Conservation (phyloP, 768 basidiomycete genomes). For the Lactifluus pinguis region DNA sequence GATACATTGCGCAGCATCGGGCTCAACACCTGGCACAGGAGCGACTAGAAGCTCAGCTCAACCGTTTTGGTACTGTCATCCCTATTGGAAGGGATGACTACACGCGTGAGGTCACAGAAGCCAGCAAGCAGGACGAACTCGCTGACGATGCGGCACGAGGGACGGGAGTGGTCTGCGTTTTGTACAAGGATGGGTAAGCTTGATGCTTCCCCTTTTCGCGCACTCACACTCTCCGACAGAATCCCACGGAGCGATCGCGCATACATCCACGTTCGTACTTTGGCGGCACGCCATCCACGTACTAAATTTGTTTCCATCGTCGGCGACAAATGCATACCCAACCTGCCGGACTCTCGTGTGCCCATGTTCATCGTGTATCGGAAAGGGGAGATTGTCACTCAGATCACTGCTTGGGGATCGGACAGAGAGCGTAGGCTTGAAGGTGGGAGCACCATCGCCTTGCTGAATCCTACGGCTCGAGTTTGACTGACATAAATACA, state of each 20-base stretch:
- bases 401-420: conserved; percentile 77
- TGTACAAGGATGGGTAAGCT: conserved; percentile 91
- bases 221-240: conserved; percentile 31
- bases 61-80: conserved; percentile 75
- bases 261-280: conserved; percentile 51
- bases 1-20: conserved; percentile 58
- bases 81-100: conserved; percentile 92
- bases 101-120: conserved; percentile 90
- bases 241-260: conserved; percentile 75
- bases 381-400: conserved; percentile 82
- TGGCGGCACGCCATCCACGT: conserved; percentile 79
- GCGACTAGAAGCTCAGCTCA: conserved; percentile 43
- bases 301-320: conserved; percentile 96
- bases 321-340: conserved; percentile 91
- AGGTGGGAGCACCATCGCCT: conserved; percentile 39
- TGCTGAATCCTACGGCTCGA: not conserved
- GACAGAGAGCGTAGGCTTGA: conserved; percentile 67
- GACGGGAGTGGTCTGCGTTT: conserved; percentile 87
- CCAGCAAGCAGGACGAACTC: conserved; percentile 61
- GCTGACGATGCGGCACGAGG: conserved; percentile 60
- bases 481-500: conserved; percentile 22
- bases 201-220: not conserved
- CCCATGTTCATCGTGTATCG: conserved; percentile 93
- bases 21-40: conserved; percentile 59
- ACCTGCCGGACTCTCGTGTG: conserved; percentile 82